phyloP scores from a whole-genome alignment of 129 eudicot genomes.

The Flaveria brownii region DNA sequence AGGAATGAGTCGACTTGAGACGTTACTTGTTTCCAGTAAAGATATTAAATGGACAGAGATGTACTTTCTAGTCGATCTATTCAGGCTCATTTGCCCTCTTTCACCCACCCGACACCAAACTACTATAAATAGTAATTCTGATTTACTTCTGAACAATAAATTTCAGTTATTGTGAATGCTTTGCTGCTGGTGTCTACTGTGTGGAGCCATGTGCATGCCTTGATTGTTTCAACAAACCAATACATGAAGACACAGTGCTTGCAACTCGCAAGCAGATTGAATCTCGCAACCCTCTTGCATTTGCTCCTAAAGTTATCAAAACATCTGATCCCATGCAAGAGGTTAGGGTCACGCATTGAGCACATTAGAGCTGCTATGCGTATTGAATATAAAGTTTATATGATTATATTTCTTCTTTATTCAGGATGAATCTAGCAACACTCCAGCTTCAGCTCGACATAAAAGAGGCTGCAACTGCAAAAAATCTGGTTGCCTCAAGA shows the following conservation, averaged over 20 bases:
- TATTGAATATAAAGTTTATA: conserved; percentile 1
- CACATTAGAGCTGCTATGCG: not conserved
- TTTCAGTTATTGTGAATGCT: conserved; percentile 96
- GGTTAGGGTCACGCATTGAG: conserved; percentile 38
- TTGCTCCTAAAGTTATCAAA: conserved; percentile 97
- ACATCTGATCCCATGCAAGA: conserved; percentile 65
- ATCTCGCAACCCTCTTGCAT: conserved; percentile 96
- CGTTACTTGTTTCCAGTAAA: too few relatives aligned
- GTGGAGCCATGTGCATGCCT: conserved; percentile 96
- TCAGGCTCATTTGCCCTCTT: too few relatives aligned
- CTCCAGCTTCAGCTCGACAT: conserved; percentile 99
- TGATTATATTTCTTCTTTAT: conserved; percentile 16
- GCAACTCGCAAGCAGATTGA: conserved; percentile 95
- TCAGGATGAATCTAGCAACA: conserved; percentile 79
- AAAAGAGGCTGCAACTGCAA: conserved; percentile 99
- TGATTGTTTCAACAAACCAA: conserved; percentile 92
- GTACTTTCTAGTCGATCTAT: too few relatives aligned
- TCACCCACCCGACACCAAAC: too few relatives aligned
- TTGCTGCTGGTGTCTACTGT: conserved; percentile 97
- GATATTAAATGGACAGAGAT: too few relatives aligned
- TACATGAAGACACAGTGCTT: conserved; percentile 88
- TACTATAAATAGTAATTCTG: not conserved
- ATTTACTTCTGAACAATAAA: not conserved
- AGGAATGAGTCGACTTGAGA: too few relatives aligned
- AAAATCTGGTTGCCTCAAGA: conserved; percentile 95